Evolutionary conservation across 1,284 basidiomycete genomes (phyloP).

Genomic region (Cronartium quercuum): DNA sequence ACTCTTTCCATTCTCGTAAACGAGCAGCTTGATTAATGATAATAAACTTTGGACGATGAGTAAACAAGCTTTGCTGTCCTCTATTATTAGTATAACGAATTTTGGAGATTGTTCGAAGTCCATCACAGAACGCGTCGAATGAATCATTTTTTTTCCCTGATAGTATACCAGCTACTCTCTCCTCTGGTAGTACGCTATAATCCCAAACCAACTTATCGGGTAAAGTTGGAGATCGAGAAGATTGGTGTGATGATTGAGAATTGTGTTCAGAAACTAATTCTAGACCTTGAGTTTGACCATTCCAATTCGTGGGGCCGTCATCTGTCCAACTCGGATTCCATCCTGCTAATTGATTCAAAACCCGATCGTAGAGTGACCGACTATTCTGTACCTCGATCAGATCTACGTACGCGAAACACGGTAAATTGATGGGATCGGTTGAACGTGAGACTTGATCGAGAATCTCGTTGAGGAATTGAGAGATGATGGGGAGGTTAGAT

Average conservation of each 20-base stretch:
- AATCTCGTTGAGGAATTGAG: background rate
- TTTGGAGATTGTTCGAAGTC: slow-evolving; percentile 12
- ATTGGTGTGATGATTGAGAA: background rate
- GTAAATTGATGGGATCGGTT: background rate
- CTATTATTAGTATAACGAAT: background rate
- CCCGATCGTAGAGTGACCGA: background rate
- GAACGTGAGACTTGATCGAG: background rate
- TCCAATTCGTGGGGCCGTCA: slow-evolving; percentile 6
- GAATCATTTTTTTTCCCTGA: slow-evolving; percentile 2
- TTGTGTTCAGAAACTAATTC: background rate
- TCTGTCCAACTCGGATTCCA: slow-evolving; percentile 5
- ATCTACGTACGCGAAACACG: slow-evolving; percentile 2
- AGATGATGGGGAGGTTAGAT: slow-evolving; percentile 1
- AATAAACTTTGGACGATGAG: slow-evolving; percentile 10
- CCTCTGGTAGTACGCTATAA: background rate
- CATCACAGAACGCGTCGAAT: slow-evolving; percentile 27
- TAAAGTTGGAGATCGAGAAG: background rate
- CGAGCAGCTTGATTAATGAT: slow-evolving; percentile 17
- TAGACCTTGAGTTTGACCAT: slow-evolving; percentile 6
- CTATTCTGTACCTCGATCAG: slow-evolving; percentile 3
- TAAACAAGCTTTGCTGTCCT: background rate
- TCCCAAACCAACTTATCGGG: slow-evolving; percentile 1
- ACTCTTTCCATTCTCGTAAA: slow-evolving; percentile 10
- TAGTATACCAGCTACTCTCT: slow-evolving; percentile 1
- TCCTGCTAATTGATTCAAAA: slow-evolving; percentile 19